phyloP scores from a whole-genome alignment of 768 basidiomycete genomes.

The Pleurotus citrinopileatus region DNA sequence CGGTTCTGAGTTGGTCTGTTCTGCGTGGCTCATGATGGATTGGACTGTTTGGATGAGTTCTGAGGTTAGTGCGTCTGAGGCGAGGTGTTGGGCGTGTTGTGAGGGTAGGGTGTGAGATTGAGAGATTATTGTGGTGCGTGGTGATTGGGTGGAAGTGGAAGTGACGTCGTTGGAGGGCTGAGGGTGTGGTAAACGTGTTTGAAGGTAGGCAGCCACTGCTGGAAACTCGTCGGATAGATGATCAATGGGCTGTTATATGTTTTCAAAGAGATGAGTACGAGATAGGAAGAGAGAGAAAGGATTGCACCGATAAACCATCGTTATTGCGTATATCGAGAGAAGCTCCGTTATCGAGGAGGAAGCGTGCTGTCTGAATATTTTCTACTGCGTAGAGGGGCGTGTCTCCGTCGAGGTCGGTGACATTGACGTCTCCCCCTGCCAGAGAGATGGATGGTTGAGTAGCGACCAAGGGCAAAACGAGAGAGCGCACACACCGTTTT shows the following conservation, averaged over 20 bases:
- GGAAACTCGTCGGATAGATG: conserved; percentile 72
- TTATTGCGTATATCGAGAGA: conserved; percentile 55
- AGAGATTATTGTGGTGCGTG: too few relatives aligned
- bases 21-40: conserved; percentile 56
- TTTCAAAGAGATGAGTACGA: background rate
- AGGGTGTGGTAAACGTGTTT: conserved; percentile 29
- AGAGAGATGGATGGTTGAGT: conserved; percentile 8
- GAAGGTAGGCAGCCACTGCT: conserved; percentile 60
- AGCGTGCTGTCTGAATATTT: conserved; percentile 71
- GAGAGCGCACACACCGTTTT: conserved; percentile 63
- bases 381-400: conserved; percentile 93
- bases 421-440: conserved; percentile 82
- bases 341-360: conserved; percentile 79
- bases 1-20: conserved; percentile 60
- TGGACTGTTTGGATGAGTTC: conserved; percentile 63
- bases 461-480: conserved; percentile 10
- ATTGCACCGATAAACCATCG: conserved; percentile 73
- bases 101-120: conserved; percentile 40
- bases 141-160: conserved; percentile 16
- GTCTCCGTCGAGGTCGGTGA: conserved; percentile 84
- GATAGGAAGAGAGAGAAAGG: background rate
- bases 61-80: conserved; percentile 69
- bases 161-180: conserved; percentile 14
- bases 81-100: conserved; percentile 64
- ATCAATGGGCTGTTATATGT: conserved; percentile 56